These are phyloP conservation scores for Zygosaccharomyces sapae DNA, from an alignment of 1,139 yeast species.

Conservation along the genomic window DNA sequence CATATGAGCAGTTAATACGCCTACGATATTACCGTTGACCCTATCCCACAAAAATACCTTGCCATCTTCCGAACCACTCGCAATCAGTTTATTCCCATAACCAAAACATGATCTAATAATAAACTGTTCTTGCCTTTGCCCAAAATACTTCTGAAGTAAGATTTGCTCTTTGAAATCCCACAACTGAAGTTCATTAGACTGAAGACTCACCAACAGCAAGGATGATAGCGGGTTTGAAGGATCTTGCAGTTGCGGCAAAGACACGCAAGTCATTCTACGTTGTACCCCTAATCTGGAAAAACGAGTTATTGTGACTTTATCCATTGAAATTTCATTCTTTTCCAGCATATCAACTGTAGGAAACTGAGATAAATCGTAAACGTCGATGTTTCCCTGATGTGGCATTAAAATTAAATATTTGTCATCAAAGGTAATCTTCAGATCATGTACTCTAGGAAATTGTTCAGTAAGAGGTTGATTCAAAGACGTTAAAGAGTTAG, in stretches of 20 bases:
- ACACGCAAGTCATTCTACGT: constrained; percentile 46
- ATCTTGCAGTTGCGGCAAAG: constrained; percentile 36
- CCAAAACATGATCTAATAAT: constrained; percentile 81
- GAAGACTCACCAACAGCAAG: constrained; percentile 55
- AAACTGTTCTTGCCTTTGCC: constrained; percentile 66
- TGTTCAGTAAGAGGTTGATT: constrained; percentile 33
- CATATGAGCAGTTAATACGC: constrained; percentile 58
- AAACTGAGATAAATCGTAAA: constrained; percentile 28
- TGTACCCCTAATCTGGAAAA: constrained; percentile 35
- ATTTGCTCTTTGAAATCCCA: constrained; percentile 59
- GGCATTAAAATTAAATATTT: constrained; percentile 59
- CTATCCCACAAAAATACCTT: constrained; percentile 78
- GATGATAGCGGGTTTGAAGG: constrained; percentile 22
- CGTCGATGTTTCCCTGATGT: constrained; percentile 50
- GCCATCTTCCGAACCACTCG: constrained; percentile 84
- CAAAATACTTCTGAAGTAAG: constrained; percentile 59
- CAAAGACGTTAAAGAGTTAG: constrained; percentile 6
- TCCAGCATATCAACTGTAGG: constrained; percentile 18
- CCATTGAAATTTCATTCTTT: constrained; percentile 9
- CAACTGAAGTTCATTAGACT: constrained; percentile 75
- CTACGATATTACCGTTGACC: constrained; percentile 64
- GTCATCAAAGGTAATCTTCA: constrained; percentile 65
- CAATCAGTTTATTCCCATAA: constrained; percentile 59
- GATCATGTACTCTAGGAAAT: constrained; percentile 58
- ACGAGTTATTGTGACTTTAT: constrained; percentile 19